Evolutionary conservation across 768 basidiomycete genomes (phyloP).

Genomic region (Coprinopsis cinerea): DNA sequence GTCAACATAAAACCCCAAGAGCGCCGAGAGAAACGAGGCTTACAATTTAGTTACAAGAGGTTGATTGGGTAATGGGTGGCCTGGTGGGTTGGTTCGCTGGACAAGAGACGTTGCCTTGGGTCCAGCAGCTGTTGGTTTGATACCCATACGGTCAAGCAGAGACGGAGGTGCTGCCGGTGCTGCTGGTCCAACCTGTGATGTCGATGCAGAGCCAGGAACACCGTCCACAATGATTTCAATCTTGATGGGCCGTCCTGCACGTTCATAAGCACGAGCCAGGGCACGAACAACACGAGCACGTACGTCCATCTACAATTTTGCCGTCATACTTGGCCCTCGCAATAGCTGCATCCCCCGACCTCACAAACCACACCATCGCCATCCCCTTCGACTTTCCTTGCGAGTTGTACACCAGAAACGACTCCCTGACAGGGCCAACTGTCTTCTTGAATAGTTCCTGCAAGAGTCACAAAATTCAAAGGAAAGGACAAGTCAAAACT

Average conservation of each 20-base stretch:
- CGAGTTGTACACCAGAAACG: slow-evolving; percentile 68
- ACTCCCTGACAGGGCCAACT: slow-evolving; percentile 65
- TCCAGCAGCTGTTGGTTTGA: slow-evolving; percentile 5
- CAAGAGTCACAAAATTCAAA: too few species aligned
- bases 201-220: slow-evolving; percentile 17
- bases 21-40: neutral
- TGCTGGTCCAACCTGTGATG: slow-evolving; percentile 13
- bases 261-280: neutral
- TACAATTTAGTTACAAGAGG: slow-evolving; percentile 1
- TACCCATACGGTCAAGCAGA: slow-evolving; percentile 10
- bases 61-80: neutral
- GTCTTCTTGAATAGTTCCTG: slow-evolving; percentile 76
- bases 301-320: slow-evolving; percentile 65
- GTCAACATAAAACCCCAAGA: neutral
- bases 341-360: slow-evolving; percentile 52
- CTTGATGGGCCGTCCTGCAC: slow-evolving; percentile 59
- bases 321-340: slow-evolving; percentile 70
- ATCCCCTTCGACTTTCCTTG: slow-evolving; percentile 75
- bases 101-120: neutral
- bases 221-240: slow-evolving; percentile 56
- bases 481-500: neutral
- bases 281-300: slow-evolving; percentile 19
- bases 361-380: slow-evolving; percentile 67
- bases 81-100: neutral
- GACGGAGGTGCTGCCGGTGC: slow-evolving; percentile 1